A percentile compares a stretch with the other conserved stretches of the same genome.
Evolutionary conservation across 1,284 basidiomycete genomes (phyloP).

Genomic region (Trametes hirsuta): DNA sequence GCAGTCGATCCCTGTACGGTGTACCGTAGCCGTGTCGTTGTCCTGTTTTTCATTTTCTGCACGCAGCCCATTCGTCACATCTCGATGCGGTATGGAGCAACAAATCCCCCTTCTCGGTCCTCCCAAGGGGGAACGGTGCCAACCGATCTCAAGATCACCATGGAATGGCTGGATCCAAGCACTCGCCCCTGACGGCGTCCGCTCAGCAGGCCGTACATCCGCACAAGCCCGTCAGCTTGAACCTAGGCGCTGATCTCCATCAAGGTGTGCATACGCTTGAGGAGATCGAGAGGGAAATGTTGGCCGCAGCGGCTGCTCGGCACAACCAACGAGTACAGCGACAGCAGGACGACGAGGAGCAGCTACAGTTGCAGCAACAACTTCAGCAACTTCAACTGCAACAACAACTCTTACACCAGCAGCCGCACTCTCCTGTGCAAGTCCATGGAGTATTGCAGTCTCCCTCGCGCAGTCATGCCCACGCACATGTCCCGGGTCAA

Average conservation of each 20-base stretch:
- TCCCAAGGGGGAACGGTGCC: conserved; percentile 58
- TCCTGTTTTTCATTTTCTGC: conserved; percentile 38
- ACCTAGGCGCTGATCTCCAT: conserved; percentile 27
- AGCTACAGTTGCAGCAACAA: conserved; percentile 49
- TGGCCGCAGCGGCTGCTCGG: conserved; percentile 53
- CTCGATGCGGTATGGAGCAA: conserved; percentile 81
- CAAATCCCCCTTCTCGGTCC: conserved; percentile 72
- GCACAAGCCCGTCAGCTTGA: conserved; percentile 27
- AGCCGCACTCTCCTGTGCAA: conserved; percentile 10
- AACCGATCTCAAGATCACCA: conserved; percentile 41
- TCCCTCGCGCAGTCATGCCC: conserved; percentile 16
- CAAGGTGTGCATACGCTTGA: conserved; percentile 77
- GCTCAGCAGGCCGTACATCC: conserved; percentile 4
- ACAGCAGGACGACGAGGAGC: conserved; percentile 36
- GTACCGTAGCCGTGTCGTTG: conserved; percentile 27
- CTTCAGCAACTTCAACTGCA: conserved; percentile 35
- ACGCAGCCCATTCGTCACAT: conserved; percentile 42
- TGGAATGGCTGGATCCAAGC: conserved; percentile 25
- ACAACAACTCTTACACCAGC: conserved; percentile 19
- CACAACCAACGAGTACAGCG: conserved; percentile 29
- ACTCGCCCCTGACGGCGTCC: conserved; percentile 23
- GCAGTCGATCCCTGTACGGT: conserved; percentile 37
- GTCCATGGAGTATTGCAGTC: conserved; percentile 16
- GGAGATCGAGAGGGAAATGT: conserved; percentile 95
- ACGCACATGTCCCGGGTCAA: neutral